Evolutionary conservation across 2,329 filamentous ascomycete genomes (phyloP).

Genomic region (Sordariomycetes sp.): DNA sequence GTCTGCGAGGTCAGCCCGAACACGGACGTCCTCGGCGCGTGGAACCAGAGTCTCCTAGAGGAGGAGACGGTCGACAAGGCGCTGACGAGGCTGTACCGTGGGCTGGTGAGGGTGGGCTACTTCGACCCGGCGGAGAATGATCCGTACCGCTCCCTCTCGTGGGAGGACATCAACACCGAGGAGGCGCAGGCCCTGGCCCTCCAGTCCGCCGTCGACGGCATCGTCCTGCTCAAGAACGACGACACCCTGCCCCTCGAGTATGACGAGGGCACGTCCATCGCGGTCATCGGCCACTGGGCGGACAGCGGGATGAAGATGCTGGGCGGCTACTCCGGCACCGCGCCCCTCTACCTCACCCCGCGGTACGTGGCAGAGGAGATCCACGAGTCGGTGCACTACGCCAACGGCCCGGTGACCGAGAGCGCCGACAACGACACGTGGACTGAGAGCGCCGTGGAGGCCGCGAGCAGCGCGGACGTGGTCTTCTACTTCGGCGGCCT

Average conservation of each 20-base stretch:
- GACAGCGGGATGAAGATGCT: constrained; percentile 12
- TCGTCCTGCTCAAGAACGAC: constrained; percentile 44
- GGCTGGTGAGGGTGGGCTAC: constrained; percentile 44
- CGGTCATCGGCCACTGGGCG: constrained; percentile 22
- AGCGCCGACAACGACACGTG: constrained; percentile 16
- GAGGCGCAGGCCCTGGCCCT: constrained; percentile 43
- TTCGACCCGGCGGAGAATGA: constrained; percentile 31
- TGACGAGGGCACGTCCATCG: constrained; percentile 8
- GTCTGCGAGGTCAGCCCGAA: constrained; percentile 16
- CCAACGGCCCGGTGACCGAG: constrained; percentile 17
- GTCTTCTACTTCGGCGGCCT: constrained; percentile 46
- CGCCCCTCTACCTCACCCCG: constrained; percentile 44
- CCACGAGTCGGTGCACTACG: constrained; percentile 25
- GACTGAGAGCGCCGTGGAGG: constrained; percentile 20
- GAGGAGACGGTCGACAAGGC: constrained; percentile 26
- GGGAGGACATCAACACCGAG: constrained; percentile 43
- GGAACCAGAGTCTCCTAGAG: constrained; percentile 19
- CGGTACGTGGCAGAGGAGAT: constrained; percentile 37
- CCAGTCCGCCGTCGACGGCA: constrained; percentile 36
- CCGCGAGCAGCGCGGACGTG: constrained; percentile 32
- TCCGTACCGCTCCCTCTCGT: constrained; percentile 39
- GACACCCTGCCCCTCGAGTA: constrained; percentile 33
- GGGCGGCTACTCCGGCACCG: constrained; percentile 19
- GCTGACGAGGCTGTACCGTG: constrained; percentile 39
- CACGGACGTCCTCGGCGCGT: constrained; percentile 17